Base-by-base conservation (phyloP, 1,284 basidiomycete species). In the Irpex sp. region DNA sequence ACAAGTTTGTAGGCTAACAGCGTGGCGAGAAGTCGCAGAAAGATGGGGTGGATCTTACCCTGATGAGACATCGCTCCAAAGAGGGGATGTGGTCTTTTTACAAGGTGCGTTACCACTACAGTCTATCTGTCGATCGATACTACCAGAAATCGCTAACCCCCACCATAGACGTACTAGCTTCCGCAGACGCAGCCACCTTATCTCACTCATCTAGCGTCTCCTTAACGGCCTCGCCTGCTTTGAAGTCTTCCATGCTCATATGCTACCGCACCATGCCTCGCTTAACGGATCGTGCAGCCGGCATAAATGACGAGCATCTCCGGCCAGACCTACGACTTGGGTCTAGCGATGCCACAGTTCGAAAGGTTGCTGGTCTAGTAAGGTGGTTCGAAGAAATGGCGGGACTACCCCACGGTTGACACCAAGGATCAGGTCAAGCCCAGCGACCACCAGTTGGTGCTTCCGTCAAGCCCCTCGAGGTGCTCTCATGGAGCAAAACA, bases 251-350 rank as follows among this genome's bases (percentile, higher is more conserved):
- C 57, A 70, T 84, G 57, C 79, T 85, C 65, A 84, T 92, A 10
- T 92, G 90, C 69, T 92, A 87, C 72, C 82, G 90, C 9, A 87
- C 87, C 6, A 82, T 91, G 80, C 87, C 88, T 6, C 80, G 23
- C 9, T 52, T 53, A 14, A 28, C 81, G 63, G 75, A 78, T 0
- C 52, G 52, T 35, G 52, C 23, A 8, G 18, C 21, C 52, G 52
- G 52, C 18, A 77, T 78, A n/a, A 78, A 82, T 62, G 90, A 91
- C 69, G 74, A 73, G 18, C 77, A 75, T 5, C 73, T 89, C 5
- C 80, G 88, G 5, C 89, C 90, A 21, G 90, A 92, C 71, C 72
- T 92, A 37, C 77, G 88, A 33, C 75, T 92, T 1, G 87, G 85
- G 1, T 76, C 78, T 61, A 90, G 84, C 61, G 88, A 91, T 64